Base-by-base conservation (phyloP, 1,284 basidiomycete species). In the Pseudozyma sp. region DNA sequence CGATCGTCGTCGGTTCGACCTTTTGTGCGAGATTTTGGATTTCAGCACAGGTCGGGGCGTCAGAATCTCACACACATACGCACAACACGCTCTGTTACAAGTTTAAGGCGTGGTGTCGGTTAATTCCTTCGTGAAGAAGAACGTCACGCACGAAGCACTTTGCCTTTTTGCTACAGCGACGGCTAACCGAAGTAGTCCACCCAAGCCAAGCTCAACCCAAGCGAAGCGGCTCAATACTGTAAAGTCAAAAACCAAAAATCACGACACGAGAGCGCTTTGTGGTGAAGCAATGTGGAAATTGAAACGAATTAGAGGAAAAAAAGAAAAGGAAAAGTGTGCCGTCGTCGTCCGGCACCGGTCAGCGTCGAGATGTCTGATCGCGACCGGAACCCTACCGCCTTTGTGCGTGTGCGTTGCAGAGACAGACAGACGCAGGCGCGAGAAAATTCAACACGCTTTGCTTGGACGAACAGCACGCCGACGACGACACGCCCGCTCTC, bases 291-390 rank as follows among this genome's bases (percentile, higher is more conserved):
- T 7, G 11, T 35, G 31, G 13, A 31, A 43, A 34, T 10, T 53
- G 42, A n/a, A 24, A 11, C n/a, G 43, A n/a, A 14, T 16, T 50
- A 17, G 19, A 14, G 19, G 11, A 52, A 44, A 54, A 39, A 40
- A 1, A 9, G 13, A 4, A 44, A 17, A 45, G 39, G 14, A 40
- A 42, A 56, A 31, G 33, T 40, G 16, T 14, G 31, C 56, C 53
- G 53, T 60, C 64, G 64, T 60, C 64, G 64, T 66, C 53, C 63
- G 62, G 55, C 47, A 55, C 51, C 4, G 56, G 35, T 30, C 56
- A 59, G 64, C 17, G 24, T 67, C 57, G 58, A 61, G 58, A 67
- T 48, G 53, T 47, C 64, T 67, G 64, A 67, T 67, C 64, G 64
- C 54, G 64, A 67, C 64, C 57, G 58, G 40, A 66, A 37, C 51